Base-by-base conservation (phyloP, 805 yeast genomes). In the Kodamaea kaohsiungensis region DNA sequence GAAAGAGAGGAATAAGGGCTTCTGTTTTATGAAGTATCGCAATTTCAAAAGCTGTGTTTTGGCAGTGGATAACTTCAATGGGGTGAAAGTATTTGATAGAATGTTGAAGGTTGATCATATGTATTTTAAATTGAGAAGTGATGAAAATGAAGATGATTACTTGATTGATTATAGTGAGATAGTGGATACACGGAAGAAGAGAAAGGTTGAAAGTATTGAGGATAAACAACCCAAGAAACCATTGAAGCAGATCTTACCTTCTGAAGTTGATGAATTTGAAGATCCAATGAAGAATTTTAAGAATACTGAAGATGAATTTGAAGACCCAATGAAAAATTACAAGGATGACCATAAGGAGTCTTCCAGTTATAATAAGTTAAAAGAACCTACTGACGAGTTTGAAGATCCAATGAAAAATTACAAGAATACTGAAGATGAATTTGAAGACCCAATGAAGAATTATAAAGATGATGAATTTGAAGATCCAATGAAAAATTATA, bases 21-120 rank as follows among this genome's bases (percentile, higher is more conserved):
- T 86, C 75, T 95, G 87, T 3, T 91, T 85, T 71, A 68, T 93
- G 59, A 89, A 90, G 67, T 93, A 89, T 63, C 93, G 87, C 60
- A 90, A 89, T 61, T 89, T 85, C 68, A 74, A 88, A 49, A 87
- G 96, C 1, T 84, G 96, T 16, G 80, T 90, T 0, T 73, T 93
- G 25, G 97, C 98, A 0, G 86, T 93, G 2, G 98, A 93, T 69
- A 93, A 93, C 65, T 75, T 93, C 58, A 89, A 90, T 65, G 96
- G 97, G 0, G 68, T 75, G 37, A 66, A 67, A 67, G 76, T 89
- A 0, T 76, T 80, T 43, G 89, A 86, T 8, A 61, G 65, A 46
- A 66, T 63, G 13, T 61, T 76, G 30, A 73, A 81, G 53, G 95
- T 91, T 1, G 96, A 90, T 64, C 96, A 90, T 72, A 81, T 85